Percentiles rank a stretch among this genome's conserved stretches.
phyloP scores from a whole-genome alignment of 331 rosid genomes.

The Phaseolus coccineus region DNA sequence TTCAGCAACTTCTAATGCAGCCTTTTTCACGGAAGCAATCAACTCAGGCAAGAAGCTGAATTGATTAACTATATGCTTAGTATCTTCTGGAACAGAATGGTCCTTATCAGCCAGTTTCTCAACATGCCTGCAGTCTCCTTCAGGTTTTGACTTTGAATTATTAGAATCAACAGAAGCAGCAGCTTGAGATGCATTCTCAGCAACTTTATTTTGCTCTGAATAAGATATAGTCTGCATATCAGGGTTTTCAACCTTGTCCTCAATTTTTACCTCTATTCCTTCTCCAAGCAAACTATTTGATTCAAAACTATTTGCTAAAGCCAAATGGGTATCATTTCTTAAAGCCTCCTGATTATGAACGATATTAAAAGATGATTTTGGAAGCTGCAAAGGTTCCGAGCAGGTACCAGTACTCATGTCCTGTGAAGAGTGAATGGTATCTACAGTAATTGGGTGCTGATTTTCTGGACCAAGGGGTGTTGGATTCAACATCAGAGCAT shows the following conservation, averaged over 20 bases:
- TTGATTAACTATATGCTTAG: constrained; percentile 54
- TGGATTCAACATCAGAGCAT: constrained; percentile 58
- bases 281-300: constrained; percentile 50
- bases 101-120: constrained; percentile 52
- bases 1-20: constrained; percentile 69
- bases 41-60: constrained; percentile 81
- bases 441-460: constrained; percentile 51
- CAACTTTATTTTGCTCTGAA: constrained; percentile 49
- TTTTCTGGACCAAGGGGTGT: constrained; percentile 58
- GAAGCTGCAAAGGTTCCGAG: constrained; percentile 49
- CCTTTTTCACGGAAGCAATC: constrained; percentile 85
- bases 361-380: constrained; percentile 50
- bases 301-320: constrained; percentile 52
- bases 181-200: constrained; percentile 44
- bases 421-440: constrained; percentile 46
- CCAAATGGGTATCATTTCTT: constrained; percentile 36
- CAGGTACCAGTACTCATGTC: constrained; percentile 47
- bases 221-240: constrained; percentile 46
- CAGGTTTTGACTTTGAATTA: constrained; percentile 49
- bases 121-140: constrained; percentile 48
- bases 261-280: constrained; percentile 47
- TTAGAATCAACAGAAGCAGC: constrained; percentile 47
- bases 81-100: constrained; percentile 53
- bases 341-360: constrained; percentile 51
- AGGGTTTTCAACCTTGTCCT: constrained; percentile 49